Evolutionary conservation across 177 flowering plant genomes (phyloP), one percentile per base, ranked within the genome.

Genomic region (Tripterygium wilfordii): DNA sequence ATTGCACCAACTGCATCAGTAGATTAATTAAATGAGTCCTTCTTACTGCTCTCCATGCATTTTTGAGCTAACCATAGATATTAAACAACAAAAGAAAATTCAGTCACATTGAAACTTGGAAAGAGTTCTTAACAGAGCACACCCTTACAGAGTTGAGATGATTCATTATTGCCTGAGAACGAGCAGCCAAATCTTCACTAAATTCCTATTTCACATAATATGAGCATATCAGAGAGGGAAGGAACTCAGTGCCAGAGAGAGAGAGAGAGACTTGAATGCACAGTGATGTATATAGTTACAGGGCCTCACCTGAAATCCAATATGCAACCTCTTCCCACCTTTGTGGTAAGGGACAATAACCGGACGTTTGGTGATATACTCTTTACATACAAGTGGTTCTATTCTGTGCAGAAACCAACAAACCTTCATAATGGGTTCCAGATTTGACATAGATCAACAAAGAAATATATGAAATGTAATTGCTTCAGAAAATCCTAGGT

Each of bases 281-380:
- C 15, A 30, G 8, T 29, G 25, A 2, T 21, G 14, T 13, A 1
- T 36, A n/a, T 10, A n/a, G 20, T 33, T 29, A 36, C 23, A 50
- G 35, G 7, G n/a, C 16, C 60, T 46, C 46, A 91, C 98, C 83
- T 79, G 96, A 51, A 80, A 72, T 27, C 96, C 89, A 67, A 92
- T 88, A 60, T 92, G 89, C 62, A 92, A 67, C 68, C 98, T 71
- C 71, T 74, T 92, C 45, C 98, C 96, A 61, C 98, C 98, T 74
- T 49, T 84, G 69, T 92, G 96, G 58, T 88, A 88, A 49, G 98
- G 98, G 42, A 92, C 69, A 45, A 82, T 80, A 42, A 86, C 84
- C 5, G 98, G 98, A 12, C 94, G 91, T 57, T 65, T 59, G 55
- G 57, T 48, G 20, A 74, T 20, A 52, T 63, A 82, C 42, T 88